phyloP scores from a whole-genome alignment of 352 stramenopile species.

The Albugo candida region DNA sequence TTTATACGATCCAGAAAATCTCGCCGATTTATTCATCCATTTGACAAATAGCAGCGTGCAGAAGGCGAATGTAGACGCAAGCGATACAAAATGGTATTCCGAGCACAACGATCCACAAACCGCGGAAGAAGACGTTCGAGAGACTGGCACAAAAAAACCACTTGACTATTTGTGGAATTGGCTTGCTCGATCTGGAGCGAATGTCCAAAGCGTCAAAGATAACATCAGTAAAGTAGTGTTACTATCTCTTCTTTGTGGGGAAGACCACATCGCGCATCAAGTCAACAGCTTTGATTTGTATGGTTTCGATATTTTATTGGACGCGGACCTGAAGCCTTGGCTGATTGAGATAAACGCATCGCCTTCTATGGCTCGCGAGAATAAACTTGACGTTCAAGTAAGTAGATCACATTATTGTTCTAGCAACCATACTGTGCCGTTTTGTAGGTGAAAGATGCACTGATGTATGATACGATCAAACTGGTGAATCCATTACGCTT shows the following conservation, averaged over 20 bases:
- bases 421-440: no score
- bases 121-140: slow-evolving; percentile 18
- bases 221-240: slow-evolving; percentile 63
- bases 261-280: slow-evolving; percentile 73
- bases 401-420: no score
- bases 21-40: slow-evolving; percentile 81
- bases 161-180: slow-evolving; percentile 55
- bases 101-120: slow-evolving; percentile 21
- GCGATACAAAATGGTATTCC: slow-evolving; percentile 13
- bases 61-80: slow-evolving; percentile 53
- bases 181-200: slow-evolving; percentile 36
- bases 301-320: no score
- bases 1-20: slow-evolving; percentile 43
- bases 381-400: no score
- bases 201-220: slow-evolving; percentile 42
- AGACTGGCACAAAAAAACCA: slow-evolving; percentile 65
- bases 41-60: slow-evolving; percentile 91
- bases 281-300: slow-evolving; percentile 89
- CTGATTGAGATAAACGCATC: no score
- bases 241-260: slow-evolving; percentile 73
- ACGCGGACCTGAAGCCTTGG: no score
- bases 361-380: no score
- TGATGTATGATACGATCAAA: no score
- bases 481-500: no score
- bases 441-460: no score